Conservation (phyloP, 768 basidiomycete genomes). For the Chalciporus pseudorubinellus region DNA sequence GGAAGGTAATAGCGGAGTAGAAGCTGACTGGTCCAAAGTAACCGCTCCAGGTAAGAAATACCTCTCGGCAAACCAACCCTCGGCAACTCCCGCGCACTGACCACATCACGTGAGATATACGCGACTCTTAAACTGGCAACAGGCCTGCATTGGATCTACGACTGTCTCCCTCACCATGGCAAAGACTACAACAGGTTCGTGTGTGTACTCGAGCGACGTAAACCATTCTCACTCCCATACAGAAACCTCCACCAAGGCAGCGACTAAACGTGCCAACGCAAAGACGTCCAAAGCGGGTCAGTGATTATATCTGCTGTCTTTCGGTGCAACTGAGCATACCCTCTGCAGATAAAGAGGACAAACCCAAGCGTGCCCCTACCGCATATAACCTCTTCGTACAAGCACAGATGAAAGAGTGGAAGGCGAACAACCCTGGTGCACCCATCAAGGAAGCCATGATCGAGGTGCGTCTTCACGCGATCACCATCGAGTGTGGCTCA, state of each 20-base stretch:
- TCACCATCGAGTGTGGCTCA: conserved; percentile 6
- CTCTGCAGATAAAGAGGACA: conserved; percentile 38
- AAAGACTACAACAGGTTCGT: conserved; percentile 48
- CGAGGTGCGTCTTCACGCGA: conserved; percentile 31
- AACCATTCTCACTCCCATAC: conserved; percentile 4
- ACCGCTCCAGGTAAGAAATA: conserved; percentile 17
- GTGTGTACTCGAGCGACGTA: not conserved
- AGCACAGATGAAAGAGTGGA: conserved; percentile 56
- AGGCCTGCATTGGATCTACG: too few species aligned
- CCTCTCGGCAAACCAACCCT: conserved; percentile 14
- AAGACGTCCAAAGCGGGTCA: conserved; percentile 41
- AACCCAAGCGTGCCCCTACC: conserved; percentile 55
- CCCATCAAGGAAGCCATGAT: conserved; percentile 55
- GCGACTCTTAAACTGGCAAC: conserved; percentile 29
- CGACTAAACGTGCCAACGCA: conserved; percentile 52
- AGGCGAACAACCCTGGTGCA: conserved; percentile 46
- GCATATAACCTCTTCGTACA: conserved; percentile 60
- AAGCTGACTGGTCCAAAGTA: not conserved
- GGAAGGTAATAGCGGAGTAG: too few species aligned
- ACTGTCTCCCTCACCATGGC: conserved; percentile 41
- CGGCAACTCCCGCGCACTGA: conserved; percentile 18
- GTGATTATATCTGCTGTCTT: conserved; percentile 12
- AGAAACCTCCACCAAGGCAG: conserved; percentile 55
- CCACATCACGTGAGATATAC: conserved; percentile 30
- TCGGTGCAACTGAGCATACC: not conserved